Percentiles rank a stretch among this genome's conserved stretches.
These are phyloP conservation scores for Grosmannia clavigera DNA, from an alignment of 2,329 filamentous ascomycete genomes.

Conservation along the genomic window DNA sequence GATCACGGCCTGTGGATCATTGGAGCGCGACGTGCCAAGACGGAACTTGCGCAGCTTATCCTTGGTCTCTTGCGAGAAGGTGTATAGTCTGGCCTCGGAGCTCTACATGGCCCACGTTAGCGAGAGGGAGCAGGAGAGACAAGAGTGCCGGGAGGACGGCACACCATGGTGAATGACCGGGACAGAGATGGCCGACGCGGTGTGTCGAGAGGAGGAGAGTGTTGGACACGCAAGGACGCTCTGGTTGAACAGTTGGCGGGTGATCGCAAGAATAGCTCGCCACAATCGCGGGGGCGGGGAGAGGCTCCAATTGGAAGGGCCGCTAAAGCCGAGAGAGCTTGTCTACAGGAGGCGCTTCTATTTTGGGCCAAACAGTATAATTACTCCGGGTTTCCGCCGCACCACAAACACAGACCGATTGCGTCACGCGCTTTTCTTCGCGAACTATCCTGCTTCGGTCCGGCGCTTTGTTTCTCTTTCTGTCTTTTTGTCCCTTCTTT, in stretches of 20 bases:
- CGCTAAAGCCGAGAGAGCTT: background rate
- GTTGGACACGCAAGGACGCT: background rate
- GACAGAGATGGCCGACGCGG: background rate
- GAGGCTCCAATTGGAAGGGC: background rate
- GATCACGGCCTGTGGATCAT: constrained; percentile 79
- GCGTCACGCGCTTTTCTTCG: background rate
- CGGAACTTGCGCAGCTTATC: constrained; percentile 90
- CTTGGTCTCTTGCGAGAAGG: constrained; percentile 82
- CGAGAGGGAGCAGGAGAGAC: background rate
- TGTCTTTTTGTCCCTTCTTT: background rate
- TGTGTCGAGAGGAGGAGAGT: background rate
- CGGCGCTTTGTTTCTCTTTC: background rate
- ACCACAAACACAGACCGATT: background rate
- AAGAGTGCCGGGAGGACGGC: background rate
- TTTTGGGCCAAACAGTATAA: background rate
- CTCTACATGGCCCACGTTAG: constrained; percentile 23
- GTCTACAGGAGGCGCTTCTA: background rate
- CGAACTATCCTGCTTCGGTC: background rate
- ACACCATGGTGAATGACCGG: constrained; percentile 1
- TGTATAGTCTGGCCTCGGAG: constrained; percentile 83
- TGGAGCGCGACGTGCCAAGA: constrained; percentile 75
- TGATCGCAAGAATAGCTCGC: background rate
- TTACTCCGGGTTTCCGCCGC: background rate
- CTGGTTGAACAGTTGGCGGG: no score
- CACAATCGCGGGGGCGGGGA: background rate